Evolutionary conservation across 2,329 filamentous ascomycete genomes (phyloP).

Genomic region (Diaporthe velutina): DNA sequence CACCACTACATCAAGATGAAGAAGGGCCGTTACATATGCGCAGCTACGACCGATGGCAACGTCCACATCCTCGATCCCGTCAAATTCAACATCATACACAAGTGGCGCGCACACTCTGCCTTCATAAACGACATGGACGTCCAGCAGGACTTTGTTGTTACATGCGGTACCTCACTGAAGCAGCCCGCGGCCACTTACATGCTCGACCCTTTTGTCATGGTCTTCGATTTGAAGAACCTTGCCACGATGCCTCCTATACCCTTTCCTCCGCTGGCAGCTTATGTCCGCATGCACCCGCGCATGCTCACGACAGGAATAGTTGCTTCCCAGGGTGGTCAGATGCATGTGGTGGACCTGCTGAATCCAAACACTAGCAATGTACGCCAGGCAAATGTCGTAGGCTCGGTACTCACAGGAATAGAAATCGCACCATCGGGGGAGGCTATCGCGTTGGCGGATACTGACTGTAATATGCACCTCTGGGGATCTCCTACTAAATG

Average conservation of each 20-base stretch:
- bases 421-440: slow-evolving; percentile 92
- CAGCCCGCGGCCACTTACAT: slow-evolving; percentile 81
- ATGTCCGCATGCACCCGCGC: slow-evolving; percentile 95
- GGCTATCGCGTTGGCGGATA: slow-evolving; percentile 84
- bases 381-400: slow-evolving; percentile 80
- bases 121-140: slow-evolving; percentile 97
- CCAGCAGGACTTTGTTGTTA: slow-evolving; percentile 93
- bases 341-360: slow-evolving; percentile 96
- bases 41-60: slow-evolving; percentile 84
- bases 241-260: slow-evolving; percentile 90
- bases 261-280: slow-evolving; percentile 91
- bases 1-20: slow-evolving; percentile 93
- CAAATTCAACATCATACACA: slow-evolving; percentile 83
- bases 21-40: slow-evolving; percentile 89
- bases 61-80: slow-evolving; percentile 89
- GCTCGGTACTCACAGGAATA: slow-evolving; percentile 80
- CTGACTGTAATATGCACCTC: slow-evolving; percentile 82
- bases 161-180: slow-evolving; percentile 91
- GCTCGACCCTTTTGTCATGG: slow-evolving; percentile 92
- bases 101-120: slow-evolving; percentile 91
- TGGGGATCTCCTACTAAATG: slow-evolving; percentile 91
- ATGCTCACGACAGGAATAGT: slow-evolving; percentile 97
- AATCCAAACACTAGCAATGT: slow-evolving; percentile 91
- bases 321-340: slow-evolving; percentile 89
- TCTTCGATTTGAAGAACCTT: slow-evolving; percentile 95